phyloP scores from a whole-genome alignment of 768 basidiomycete genomes.

The Russula sp. region DNA sequence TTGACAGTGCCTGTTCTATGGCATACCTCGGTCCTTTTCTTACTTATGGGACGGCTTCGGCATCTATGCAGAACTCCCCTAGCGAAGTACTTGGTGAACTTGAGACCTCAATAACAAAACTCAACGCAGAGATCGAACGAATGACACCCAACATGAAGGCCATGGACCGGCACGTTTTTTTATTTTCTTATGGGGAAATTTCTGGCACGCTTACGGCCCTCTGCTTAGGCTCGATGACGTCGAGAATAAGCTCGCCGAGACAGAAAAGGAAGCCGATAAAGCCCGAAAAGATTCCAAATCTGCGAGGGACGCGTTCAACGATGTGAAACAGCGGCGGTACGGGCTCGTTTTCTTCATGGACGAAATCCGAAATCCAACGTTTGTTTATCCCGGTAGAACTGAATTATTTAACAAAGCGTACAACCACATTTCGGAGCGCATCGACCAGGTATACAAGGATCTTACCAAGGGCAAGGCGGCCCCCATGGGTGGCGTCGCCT shows the following conservation, averaged over 20 bases:
- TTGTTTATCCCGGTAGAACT: slow-evolving; percentile 43
- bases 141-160: slow-evolving; percentile 99
- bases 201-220: background rate
- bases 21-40: background rate
- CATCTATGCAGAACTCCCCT: slow-evolving; percentile 49
- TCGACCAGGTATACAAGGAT: slow-evolving; percentile 96
- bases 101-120: slow-evolving; percentile 66
- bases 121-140: slow-evolving; percentile 78
- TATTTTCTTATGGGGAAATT: background rate
- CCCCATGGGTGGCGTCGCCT: slow-evolving; percentile 95
- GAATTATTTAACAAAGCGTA: slow-evolving; percentile 96
- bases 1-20: background rate
- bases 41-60: background rate
- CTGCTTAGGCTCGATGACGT: slow-evolving; percentile 74
- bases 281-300: slow-evolving; percentile 84
- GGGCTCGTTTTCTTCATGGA: slow-evolving; percentile 24
- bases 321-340: slow-evolving; percentile 78
- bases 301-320: slow-evolving; percentile 90
- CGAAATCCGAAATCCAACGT: background rate
- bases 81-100: slow-evolving; percentile 65
- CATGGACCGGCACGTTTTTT: slow-evolving; percentile 70
- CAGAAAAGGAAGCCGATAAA: slow-evolving; percentile 89
- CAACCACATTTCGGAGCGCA: slow-evolving; percentile 90
- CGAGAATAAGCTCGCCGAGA: slow-evolving; percentile 78
- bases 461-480: slow-evolving; percentile 92